Evolutionary conservation across 2,329 filamentous ascomycete species (phyloP), one percentile per base, ranked within the genome.

Genomic region (Sporothrix dimorphospora): DNA sequence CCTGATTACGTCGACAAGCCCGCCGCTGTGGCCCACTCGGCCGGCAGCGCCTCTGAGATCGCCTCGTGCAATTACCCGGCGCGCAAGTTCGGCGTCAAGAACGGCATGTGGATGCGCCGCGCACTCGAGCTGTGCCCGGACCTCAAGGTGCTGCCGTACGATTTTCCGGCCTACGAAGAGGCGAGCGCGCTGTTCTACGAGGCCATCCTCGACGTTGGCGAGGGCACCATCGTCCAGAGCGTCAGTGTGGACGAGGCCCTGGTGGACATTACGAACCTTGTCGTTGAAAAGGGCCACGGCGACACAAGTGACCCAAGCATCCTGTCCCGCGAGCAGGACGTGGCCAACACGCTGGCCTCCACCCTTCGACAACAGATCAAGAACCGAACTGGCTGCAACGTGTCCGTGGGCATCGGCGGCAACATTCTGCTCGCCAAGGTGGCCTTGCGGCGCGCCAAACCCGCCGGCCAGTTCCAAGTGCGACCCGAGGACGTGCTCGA

Each of bases 71-170:
- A 99, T 78, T 99, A 99, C 79, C 90, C 92, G 24, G 96, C 97
- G 7, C 89, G 96, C 49, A 86, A 88, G 42, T 96, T 91, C 76
- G 95, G 95, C 0, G 86, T 99, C 71, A 97, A 94, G 79, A 99
- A 99, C 76, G 97, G 97, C 49, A 99, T 98, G 96, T 99, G 97
- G 96, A 98, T 99, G 95, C 97, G 95, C 79, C 87, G 88, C 45
- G 96, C 96, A 0, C 85, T 91, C 73, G 91, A 96, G 76, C 81
- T 96, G 21, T 99, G 94, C 78, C 91, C 95, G 0, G 89, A 94
- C 27, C 84, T 99, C 21, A 94, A 97, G 76, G 90, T 98, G 1
- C 79, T 99, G n/a, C 93, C 94, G 0, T 99, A 99, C 77, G 94
- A 99, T 78, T 99, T 98, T 78, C 91, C 92, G 1, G 95, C 90